A percentile compares a stretch with the other conserved stretches of the same genome.
Evolutionary conservation across 2,329 filamentous ascomycete genomes (phyloP).

Genomic region (Parascedosporium putredinis): DNA sequence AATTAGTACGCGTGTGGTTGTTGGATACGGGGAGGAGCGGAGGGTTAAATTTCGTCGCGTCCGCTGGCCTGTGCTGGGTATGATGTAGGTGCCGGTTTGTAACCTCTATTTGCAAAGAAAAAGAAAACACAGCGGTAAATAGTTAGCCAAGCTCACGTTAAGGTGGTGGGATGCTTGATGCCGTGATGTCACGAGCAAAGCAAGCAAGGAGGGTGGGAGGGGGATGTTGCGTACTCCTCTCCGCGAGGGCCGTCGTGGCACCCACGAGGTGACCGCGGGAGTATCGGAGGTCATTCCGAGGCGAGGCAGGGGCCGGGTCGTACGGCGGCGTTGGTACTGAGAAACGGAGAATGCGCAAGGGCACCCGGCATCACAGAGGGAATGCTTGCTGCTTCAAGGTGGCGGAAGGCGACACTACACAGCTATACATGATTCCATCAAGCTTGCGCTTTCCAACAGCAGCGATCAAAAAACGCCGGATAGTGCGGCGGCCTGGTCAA

Average conservation of each 20-base stretch:
- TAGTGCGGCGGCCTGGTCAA: too few species aligned
- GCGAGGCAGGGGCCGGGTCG: too few species aligned
- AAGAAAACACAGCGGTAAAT: too few species aligned
- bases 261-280: neutral
- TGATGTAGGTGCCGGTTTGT: conserved; percentile 76
- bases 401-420: neutral
- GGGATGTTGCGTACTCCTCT: too few species aligned
- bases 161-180: too few species aligned
- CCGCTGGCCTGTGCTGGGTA: conserved; percentile 77
- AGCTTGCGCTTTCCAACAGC: neutral
- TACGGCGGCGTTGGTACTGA: too few species aligned
- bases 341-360: neutral
- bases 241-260: conserved; percentile 3
- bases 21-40: conserved; percentile 29
- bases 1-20: conserved; percentile 18
- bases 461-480: neutral
- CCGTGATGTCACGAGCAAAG: too few species aligned
- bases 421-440: conserved; percentile 1
- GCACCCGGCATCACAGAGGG: neutral
- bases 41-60: conserved; percentile 71
- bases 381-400: conserved; percentile 1
- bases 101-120: conserved; percentile 45
- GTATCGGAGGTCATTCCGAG: conserved; percentile 4
- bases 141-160: neutral
- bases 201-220: too few species aligned